phyloP scores from a whole-genome alignment of 1,284 basidiomycete species.

The Tilletia walkeri region DNA sequence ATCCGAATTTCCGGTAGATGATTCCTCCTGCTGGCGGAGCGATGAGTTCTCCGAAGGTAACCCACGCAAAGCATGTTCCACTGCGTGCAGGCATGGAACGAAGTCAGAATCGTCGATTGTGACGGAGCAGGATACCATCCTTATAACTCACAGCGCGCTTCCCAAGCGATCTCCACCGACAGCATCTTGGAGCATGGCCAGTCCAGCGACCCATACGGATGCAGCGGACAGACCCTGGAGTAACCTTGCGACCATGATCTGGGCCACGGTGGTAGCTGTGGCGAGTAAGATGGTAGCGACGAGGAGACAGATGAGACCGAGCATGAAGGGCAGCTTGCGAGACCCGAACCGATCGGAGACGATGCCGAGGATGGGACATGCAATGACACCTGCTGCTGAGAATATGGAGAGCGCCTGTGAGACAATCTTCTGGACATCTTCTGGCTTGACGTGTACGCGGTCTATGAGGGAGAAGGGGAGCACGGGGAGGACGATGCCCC shows the following conservation, averaged over 20 bases:
- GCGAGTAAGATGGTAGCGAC: background rate
- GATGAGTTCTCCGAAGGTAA: slow-evolving; percentile 1
- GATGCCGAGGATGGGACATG: slow-evolving; percentile 10
- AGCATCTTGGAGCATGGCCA: slow-evolving; percentile 3
- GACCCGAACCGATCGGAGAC: background rate
- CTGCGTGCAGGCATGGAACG: background rate
- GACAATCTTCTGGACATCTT: background rate
- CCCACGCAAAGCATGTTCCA: background rate
- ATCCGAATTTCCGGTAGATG: slow-evolving; percentile 1
- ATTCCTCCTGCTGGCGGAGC: background rate
- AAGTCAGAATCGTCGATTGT: background rate
- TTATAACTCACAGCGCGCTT: background rate
- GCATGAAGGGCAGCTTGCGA: background rate
- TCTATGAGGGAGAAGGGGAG: background rate
- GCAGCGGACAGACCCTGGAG: slow-evolving; percentile 1
- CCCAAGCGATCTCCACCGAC: background rate
- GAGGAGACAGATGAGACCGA: background rate
- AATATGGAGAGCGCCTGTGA: slow-evolving; percentile 7
- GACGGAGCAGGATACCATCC: background rate
- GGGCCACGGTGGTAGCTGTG: background rate
- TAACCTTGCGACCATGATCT: background rate
- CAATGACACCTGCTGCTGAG: background rate
- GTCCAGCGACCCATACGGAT: background rate
- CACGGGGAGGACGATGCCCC: background rate
- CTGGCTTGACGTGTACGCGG: background rate